These are phyloP conservation scores for Ogataea neopini DNA, from an alignment of 805 yeast genomes.

Conservation along the genomic window DNA sequence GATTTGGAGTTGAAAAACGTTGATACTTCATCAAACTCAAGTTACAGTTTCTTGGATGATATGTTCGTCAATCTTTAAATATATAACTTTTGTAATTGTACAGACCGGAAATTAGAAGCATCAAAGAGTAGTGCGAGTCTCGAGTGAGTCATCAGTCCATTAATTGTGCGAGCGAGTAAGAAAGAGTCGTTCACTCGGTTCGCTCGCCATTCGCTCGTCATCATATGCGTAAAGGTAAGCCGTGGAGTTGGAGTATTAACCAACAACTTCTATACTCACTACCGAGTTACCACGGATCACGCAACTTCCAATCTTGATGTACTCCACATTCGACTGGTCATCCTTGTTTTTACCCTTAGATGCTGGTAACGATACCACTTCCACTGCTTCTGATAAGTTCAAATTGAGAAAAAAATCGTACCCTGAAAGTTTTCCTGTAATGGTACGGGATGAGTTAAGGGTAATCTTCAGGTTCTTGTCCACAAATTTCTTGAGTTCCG, in stretches of 20 bases:
- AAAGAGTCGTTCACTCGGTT: too few species aligned
- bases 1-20: neutral
- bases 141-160: too few species aligned
- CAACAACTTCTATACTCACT: conserved; percentile 47
- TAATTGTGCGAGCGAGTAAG: too few species aligned
- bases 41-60: conserved; percentile 8
- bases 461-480: conserved; percentile 74
- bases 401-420: conserved; percentile 60
- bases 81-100: conserved; percentile 1
- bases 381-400: conserved; percentile 33
- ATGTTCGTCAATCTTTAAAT: conserved; percentile 6
- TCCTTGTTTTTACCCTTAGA: conserved; percentile 7
- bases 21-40: neutral
- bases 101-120: conserved; percentile 5
- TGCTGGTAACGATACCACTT: conserved; percentile 11
- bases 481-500: conserved; percentile 58
- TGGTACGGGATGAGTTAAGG: conserved; percentile 74
- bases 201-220: too few species aligned
- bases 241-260: neutral
- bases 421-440: conserved; percentile 82
- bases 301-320: conserved; percentile 33
- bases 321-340: conserved; percentile 16
- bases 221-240: neutral
- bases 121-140: too few species aligned
- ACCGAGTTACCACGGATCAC: conserved; percentile 57